Evolutionary conservation across 805 yeast species (phyloP), one percentile per base, ranked within the genome.

Genomic region (Pichia eremophila): DNA sequence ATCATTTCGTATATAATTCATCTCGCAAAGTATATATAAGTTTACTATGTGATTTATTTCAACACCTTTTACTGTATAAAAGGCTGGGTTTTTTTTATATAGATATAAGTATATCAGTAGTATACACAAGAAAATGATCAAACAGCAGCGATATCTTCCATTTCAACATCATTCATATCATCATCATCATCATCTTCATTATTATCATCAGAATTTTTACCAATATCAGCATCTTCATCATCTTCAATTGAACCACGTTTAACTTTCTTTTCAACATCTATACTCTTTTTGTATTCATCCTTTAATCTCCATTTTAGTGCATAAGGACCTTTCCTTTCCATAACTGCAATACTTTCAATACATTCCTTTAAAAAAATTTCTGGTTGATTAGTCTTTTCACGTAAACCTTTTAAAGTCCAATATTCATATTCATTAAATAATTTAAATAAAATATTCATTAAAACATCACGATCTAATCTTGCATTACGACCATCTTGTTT

Each of bases 301-400:
- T 85, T 86, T 60, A 93, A 71, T 49, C 89, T 83, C 67, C 90
- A 93, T 67, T 86, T 90, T 62, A 89, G 75, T 1, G 97, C 95
- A 63, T 91, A 91, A 1, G 99, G 96, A 15, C 99, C 99, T 62
- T 88, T 88, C 63, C 91, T 89, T 57, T 86, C 90, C 60, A 93
- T 74, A 32, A 78, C 75, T 1, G 98, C 98, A 59, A 93, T 87
- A 43, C 84, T 79, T 51, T 91, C 99, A 43, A 93, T 70, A 49
- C 93, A 85, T 62, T 90, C 96, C 61, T 90, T 88, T 53, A 93
- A 71, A 63, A 86, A 95, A 19, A 83, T 83, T 63, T 93, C 99
- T 2, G 99, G 99, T 71, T 93, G 99, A 58, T 83, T 82, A 3
- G 97, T 89, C 56, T 95, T 78, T 63, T 93, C 99, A 60, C 88